phyloP scores from a whole-genome alignment of 2,329 filamentous ascomycete species.

The Hymenoscyphus repandus region DNA sequence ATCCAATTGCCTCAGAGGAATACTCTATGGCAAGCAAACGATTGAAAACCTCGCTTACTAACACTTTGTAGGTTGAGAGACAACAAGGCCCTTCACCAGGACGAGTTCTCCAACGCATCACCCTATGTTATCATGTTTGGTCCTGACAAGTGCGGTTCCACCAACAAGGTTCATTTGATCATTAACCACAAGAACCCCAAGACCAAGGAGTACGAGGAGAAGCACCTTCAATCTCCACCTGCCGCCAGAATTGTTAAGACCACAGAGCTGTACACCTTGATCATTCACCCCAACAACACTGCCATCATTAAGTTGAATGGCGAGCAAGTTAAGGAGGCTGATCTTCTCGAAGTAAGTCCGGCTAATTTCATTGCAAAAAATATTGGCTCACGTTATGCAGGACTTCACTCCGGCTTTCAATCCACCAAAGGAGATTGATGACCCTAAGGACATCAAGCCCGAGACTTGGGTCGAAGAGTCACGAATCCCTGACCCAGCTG shows the following conservation, averaged over 20 bases:
- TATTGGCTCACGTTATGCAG: conserved; percentile 14
- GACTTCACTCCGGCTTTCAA: conserved; percentile 94
- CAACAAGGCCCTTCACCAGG: conserved; percentile 92
- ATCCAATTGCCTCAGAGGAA: neutral
- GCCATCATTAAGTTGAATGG: conserved; percentile 90
- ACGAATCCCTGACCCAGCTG: conserved; percentile 85
- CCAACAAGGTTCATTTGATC: conserved; percentile 98
- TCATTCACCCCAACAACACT: conserved; percentile 94
- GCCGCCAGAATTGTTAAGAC: conserved; percentile 86
- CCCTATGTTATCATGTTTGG: conserved; percentile 99
- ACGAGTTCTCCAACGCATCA: conserved; percentile 96
- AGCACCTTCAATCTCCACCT: conserved; percentile 84
- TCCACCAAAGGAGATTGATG: conserved; percentile 90
- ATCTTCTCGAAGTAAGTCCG: conserved; percentile 61
- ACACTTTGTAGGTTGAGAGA: conserved; percentile 47
- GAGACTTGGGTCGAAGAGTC: conserved; percentile 93
- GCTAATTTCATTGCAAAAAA: too few species aligned
- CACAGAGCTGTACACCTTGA: conserved; percentile 90
- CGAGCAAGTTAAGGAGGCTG: conserved; percentile 80
- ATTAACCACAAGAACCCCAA: conserved; percentile 99
- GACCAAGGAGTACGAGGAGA: conserved; percentile 99
- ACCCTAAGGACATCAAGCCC: conserved; percentile 89
- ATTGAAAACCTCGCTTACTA: neutral
- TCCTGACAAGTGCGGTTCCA: conserved; percentile 97
- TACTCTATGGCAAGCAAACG: neutral